Evolutionary conservation across 257 asterid genomes (phyloP), one percentile per base, ranked within the genome.

Genomic region (Apocynum venetum): DNA sequence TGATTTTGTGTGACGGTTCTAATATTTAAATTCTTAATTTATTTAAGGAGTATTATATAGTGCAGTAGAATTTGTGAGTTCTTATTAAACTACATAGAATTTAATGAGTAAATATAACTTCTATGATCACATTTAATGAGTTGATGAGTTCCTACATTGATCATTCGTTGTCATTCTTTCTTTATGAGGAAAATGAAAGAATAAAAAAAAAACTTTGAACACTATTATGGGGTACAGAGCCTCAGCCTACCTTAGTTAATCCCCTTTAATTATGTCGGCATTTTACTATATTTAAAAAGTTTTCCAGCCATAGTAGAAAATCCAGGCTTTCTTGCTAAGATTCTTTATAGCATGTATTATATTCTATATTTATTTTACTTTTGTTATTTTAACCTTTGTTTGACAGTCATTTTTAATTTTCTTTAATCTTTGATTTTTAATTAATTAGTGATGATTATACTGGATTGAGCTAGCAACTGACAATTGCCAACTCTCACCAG

Each of bases 271-370:
- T n/a, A 60, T 60, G 66, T 60, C 66, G 38, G 66, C 25, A 60
- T 60, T 60, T 60, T 60, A 60, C 12, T 25, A 20, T 25, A 35
- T 75, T 68, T 47, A 49, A 2, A 38, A 4, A 40, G 10, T 17
- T 19, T 56, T 56, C 31, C 64, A 57, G 64, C 64, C 41, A 67
- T 6, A 66, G 51, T 64, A 64, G 85, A 76, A 76, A 76, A 81
- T 79, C 87, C 84, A 83, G 82, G 78, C 87, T 84, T 88, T 83
- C 77, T 74, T 84, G 76, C 69, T 71, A 82, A 89, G 93, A 79
- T 78, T 86, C 79, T 79, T 89, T 83, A 76, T 77, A 82, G 85
- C 82, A 83, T 69, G 70, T 73, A 64, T 15, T 6, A 6, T 38
- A 36, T 60, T n/a, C 66, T 60, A 66, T 66, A 65, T 66, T 71